phyloP scores from a whole-genome alignment of 2,329 filamentous ascomycete genomes.

The Fulvia fulva region DNA sequence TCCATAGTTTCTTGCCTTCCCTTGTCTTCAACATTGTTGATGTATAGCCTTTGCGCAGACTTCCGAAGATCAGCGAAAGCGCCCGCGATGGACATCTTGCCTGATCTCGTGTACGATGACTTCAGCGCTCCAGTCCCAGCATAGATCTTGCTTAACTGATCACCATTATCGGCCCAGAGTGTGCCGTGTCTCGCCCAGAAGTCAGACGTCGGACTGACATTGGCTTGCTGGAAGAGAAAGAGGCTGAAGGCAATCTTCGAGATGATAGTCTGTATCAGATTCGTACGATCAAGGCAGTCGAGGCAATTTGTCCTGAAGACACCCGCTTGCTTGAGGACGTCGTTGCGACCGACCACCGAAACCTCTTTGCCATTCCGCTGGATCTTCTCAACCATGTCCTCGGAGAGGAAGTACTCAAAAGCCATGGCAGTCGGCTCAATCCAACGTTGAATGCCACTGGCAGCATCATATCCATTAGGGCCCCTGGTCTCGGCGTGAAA shows the following conservation, averaged over 20 bases:
- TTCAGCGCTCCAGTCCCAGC: slow-evolving; percentile 94
- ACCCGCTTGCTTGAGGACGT: slow-evolving; percentile 85
- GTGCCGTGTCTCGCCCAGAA: slow-evolving; percentile 91
- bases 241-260: slow-evolving; percentile 87
- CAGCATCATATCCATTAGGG: slow-evolving; percentile 82
- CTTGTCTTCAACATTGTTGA: slow-evolving; percentile 97
- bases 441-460: slow-evolving; percentile 73
- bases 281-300: slow-evolving; percentile 92
- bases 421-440: slow-evolving; percentile 76
- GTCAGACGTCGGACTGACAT: slow-evolving; percentile 63
- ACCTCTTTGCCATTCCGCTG: slow-evolving; percentile 36
- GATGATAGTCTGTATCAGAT: slow-evolving; percentile 91
- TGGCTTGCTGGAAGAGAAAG: slow-evolving; percentile 70
- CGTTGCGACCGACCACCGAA: slow-evolving; percentile 31
- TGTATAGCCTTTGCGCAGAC: slow-evolving; percentile 87
- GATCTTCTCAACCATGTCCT: slow-evolving; percentile 59
- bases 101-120: slow-evolving; percentile 87
- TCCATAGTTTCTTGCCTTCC: slow-evolving; percentile 92
- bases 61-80: slow-evolving; percentile 94
- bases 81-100: slow-evolving; percentile 92
- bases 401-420: slow-evolving; percentile 88
- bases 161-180: slow-evolving; percentile 96
- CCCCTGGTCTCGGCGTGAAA: slow-evolving; percentile 93
- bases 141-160: slow-evolving; percentile 90
- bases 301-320: slow-evolving; percentile 94